These are phyloP conservation scores for Clitopilus hobsonii DNA, from an alignment of 768 basidiomycete species.

Conservation along the genomic window DNA sequence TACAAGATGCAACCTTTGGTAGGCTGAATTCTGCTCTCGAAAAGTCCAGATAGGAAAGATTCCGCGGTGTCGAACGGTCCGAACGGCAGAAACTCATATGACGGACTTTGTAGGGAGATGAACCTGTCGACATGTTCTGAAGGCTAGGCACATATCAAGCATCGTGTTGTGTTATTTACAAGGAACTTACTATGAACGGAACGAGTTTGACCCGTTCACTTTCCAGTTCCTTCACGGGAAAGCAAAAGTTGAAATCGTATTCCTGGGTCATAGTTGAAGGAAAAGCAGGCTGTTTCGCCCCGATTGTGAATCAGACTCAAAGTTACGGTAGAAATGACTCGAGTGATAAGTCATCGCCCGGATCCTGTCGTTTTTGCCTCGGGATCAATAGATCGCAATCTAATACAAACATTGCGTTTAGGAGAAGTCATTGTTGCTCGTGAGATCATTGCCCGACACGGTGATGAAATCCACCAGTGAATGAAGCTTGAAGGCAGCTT, in stretches of 20 bases:
- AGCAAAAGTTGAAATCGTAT: conserved; percentile 47
- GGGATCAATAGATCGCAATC: too few species aligned
- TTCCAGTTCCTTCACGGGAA: conserved; percentile 38
- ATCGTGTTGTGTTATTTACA: background rate
- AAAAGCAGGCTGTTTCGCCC: too few species aligned
- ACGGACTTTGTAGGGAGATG: conserved; percentile 28
- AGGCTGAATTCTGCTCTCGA: conserved; percentile 29
- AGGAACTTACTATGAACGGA: conserved; percentile 41
- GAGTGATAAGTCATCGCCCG: background rate
- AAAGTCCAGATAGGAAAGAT: conserved; percentile 28
- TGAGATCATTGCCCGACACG: too few species aligned
- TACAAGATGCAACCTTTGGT: conserved; percentile 37
- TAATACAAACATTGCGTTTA: too few species aligned
- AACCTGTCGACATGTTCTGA: conserved; percentile 37
- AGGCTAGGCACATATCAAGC: conserved; percentile 25
- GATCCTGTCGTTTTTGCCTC: background rate
- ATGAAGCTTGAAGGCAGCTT: too few species aligned
- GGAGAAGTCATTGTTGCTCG: too few species aligned
- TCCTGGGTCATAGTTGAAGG: background rate
- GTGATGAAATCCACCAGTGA: too few species aligned
- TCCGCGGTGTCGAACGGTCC: conserved; percentile 38
- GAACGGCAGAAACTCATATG: conserved; percentile 44
- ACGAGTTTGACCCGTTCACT: conserved; percentile 43
- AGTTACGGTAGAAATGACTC: background rate
- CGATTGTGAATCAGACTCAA: too few species aligned